These are phyloP conservation scores for Aspergillus sclerotiicarbonarius DNA, from an alignment of 495 filamentous ascomycete species.

Conservation along the genomic window DNA sequence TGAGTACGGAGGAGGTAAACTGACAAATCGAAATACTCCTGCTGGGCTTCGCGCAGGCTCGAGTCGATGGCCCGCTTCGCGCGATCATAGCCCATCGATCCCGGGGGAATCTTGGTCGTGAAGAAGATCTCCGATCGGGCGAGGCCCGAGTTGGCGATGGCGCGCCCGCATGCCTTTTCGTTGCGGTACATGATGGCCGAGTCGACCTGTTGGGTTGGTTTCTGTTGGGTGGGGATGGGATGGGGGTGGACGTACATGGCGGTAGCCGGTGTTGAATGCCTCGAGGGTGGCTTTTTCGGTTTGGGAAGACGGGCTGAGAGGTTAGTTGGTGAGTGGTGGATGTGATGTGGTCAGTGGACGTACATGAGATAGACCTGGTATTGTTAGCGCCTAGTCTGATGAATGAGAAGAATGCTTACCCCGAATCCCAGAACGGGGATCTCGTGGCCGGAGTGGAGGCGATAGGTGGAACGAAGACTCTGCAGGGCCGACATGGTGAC, in stretches of 20 bases:
- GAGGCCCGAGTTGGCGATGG: conserved; percentile 43
- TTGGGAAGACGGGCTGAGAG: conserved; percentile 43
- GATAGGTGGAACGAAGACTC: conserved; percentile 32
- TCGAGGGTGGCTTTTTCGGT: conserved; percentile 57
- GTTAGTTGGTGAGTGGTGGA: background rate
- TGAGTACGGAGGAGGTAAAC: conserved; percentile 6
- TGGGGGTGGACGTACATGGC: conserved; percentile 39
- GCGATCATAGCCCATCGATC: conserved; percentile 48
- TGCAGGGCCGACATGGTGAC: conserved; percentile 29
- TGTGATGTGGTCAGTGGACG: conserved; percentile 3
- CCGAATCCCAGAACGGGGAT: conserved; percentile 78
- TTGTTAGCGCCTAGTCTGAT: background rate
- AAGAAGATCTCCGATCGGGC: conserved; percentile 52
- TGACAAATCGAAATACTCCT: conserved; percentile 67
- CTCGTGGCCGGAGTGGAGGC: conserved; percentile 71
- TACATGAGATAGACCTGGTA: conserved; percentile 74
- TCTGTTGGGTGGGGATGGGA: background rate
- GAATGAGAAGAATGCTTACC: conserved; percentile 40
- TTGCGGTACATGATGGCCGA: conserved; percentile 57
- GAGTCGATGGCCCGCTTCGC: conserved; percentile 35
- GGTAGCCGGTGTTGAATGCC: conserved; percentile 68
- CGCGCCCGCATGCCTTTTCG: conserved; percentile 49
- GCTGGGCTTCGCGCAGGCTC: conserved; percentile 31
- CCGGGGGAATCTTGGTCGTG: conserved; percentile 56
- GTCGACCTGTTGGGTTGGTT: conserved; percentile 47